A percentile compares a stretch with the other conserved stretches of the same genome.
phyloP scores from a whole-genome alignment of 176 grass and related monocot genomes.

The Secale cereale region DNA sequence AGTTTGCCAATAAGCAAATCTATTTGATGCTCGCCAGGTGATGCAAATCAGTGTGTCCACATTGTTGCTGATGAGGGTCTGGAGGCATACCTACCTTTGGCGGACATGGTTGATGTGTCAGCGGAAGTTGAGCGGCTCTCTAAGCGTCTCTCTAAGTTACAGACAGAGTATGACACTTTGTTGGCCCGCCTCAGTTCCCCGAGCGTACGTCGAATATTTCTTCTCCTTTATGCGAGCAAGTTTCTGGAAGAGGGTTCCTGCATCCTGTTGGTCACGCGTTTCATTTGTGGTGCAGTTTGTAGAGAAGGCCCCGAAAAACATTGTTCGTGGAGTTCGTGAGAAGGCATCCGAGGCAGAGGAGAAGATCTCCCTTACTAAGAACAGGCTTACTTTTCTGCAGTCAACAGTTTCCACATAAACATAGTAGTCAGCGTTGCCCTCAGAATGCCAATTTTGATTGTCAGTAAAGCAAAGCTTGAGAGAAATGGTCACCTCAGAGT shows the following conservation, averaged over 20 bases:
- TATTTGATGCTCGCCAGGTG: conserved; percentile 37
- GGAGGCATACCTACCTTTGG: conserved; percentile 89
- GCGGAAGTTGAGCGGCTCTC: conserved; percentile 80
- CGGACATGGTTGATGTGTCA: conserved; percentile 90
- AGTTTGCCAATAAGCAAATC: background rate
- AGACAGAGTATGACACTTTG: conserved; percentile 82
- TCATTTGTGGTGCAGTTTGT: conserved; percentile 50
- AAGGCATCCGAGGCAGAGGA: conserved; percentile 86
- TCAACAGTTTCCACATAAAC: conserved; percentile 44
- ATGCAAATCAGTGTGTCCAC: conserved; percentile 90
- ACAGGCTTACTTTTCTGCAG: conserved; percentile 65
- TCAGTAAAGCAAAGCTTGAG: background rate
- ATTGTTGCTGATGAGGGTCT: conserved; percentile 81
- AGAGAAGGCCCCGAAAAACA: conserved; percentile 85
- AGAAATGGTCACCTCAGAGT: background rate
- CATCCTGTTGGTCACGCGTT: background rate
- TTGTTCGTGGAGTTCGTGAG: conserved; percentile 80
- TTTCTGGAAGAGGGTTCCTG: background rate
- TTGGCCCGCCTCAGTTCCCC: conserved; percentile 69
- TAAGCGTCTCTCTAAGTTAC: conserved; percentile 91
- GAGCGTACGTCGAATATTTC: conserved; percentile 43
- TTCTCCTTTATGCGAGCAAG: background rate
- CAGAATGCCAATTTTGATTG: conserved; percentile 24
- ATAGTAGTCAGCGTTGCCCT: conserved; percentile 9
- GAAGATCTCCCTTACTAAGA: conserved; percentile 86